phyloP scores from a whole-genome alignment of 257 asterid genomes.

The Echium plantagineum region DNA sequence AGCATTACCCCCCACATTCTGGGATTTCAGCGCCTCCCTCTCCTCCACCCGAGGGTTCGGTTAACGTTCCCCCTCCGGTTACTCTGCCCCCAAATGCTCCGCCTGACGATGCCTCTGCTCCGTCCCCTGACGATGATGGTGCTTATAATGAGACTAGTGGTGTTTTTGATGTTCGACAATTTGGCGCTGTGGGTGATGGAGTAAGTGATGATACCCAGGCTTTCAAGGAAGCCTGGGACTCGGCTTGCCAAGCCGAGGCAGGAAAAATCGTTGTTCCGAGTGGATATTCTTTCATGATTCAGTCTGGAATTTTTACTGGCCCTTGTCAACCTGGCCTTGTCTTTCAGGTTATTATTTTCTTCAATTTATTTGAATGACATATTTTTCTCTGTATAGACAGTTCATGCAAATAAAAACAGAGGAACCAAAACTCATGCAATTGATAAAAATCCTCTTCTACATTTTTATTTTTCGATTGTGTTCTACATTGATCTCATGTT shows the following conservation, averaged over 20 bases:
- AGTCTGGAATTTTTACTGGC: constrained; percentile 50
- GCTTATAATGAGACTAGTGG: neutral
- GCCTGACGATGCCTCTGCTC: constrained; percentile 18
- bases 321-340: constrained; percentile 37
- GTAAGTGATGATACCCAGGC: constrained; percentile 39
- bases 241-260: constrained; percentile 32
- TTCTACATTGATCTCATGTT: neutral
- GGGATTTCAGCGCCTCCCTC: constrained; percentile 33
- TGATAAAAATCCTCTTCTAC: no score
- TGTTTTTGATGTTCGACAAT: constrained; percentile 33
- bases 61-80: constrained; percentile 13
- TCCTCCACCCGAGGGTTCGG: constrained; percentile 15
- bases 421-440: no score
- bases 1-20: constrained; percentile 18
- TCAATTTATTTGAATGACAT: no score
- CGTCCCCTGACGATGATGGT: constrained; percentile 13
- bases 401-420: no score
- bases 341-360: no score
- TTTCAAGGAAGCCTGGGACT: constrained; percentile 45
- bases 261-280: constrained; percentile 32
- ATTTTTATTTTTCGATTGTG: no score
- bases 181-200: constrained; percentile 45
- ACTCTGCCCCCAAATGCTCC: constrained; percentile 21
- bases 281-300: constrained; percentile 37
- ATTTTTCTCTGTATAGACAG: no score